These are phyloP conservation scores for Phytophthora meadii DNA, from an alignment of 352 stramenopile genomes.

Conservation along the genomic window DNA sequence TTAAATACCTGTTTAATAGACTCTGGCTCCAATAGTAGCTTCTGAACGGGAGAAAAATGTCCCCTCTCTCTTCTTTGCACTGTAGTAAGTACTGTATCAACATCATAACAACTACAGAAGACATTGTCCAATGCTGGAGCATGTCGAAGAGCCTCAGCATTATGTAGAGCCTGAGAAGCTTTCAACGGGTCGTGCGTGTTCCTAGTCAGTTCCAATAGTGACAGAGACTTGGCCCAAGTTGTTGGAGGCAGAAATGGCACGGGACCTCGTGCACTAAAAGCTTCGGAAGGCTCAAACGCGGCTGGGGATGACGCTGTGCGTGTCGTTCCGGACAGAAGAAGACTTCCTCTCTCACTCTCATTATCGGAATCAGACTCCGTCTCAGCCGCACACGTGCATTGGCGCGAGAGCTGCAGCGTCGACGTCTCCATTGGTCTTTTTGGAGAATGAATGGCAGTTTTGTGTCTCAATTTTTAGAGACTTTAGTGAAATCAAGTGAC, in stretches of 20 bases:
- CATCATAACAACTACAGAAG: conserved; percentile 82
- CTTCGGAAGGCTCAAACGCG: conserved; percentile 1
- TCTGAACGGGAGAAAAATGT: conserved; percentile 70
- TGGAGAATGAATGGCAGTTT: conserved; percentile 13
- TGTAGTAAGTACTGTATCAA: conserved; percentile 67
- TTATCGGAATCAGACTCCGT: conserved; percentile 79
- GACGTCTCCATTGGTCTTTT: conserved; percentile 4
- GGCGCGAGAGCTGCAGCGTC: conserved; percentile 41
- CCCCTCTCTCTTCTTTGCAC: conserved; percentile 66
- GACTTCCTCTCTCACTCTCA: conserved; percentile 38
- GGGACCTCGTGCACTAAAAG: conserved; percentile 1
- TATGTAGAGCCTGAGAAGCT: conserved; percentile 75
- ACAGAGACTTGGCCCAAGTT: conserved; percentile 39
- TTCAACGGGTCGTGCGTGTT: conserved; percentile 62
- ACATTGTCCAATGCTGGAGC: conserved; percentile 70
- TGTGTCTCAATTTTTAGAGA: conserved; percentile 13
- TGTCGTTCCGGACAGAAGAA: not conserved
- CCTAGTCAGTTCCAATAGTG: conserved; percentile 40
- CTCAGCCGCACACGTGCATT: conserved; percentile 77
- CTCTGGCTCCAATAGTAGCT: conserved; percentile 65
- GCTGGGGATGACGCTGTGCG: conserved; percentile 18
- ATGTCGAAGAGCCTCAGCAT: conserved; percentile 71
- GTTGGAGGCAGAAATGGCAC: conserved; percentile 9
- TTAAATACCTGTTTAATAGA: conserved; percentile 68
- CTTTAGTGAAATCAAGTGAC: conserved; percentile 8